phyloP scores from a whole-genome alignment of 148 eudicot species.

The Rhododendron vialii region DNA sequence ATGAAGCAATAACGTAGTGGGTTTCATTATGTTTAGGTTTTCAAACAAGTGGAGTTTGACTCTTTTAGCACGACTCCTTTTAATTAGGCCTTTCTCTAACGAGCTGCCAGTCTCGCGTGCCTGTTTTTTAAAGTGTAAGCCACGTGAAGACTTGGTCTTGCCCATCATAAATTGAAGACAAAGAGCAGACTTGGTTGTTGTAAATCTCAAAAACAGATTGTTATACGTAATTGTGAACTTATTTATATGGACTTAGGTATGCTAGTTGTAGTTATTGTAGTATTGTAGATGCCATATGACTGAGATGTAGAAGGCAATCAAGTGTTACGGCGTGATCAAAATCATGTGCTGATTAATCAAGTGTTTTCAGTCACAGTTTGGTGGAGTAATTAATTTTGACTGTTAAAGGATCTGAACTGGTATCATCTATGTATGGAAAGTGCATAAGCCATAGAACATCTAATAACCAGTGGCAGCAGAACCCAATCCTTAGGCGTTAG shows the following conservation, averaged over 20 bases:
- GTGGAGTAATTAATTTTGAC: neutral
- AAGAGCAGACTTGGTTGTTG: neutral
- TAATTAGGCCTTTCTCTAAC: neutral
- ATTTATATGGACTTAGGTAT: too few relatives aligned
- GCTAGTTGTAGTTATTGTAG: neutral
- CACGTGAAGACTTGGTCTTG: neutral
- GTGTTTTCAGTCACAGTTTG: neutral
- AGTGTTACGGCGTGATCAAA: neutral
- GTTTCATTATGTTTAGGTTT: neutral
- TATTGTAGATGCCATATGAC: neutral
- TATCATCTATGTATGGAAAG: neutral
- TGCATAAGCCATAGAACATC: neutral
- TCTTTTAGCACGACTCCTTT: neutral
- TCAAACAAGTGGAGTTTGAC: neutral
- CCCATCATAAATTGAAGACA: neutral
- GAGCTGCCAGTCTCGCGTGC: neutral
- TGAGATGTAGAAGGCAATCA: neutral
- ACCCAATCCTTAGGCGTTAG: neutral
- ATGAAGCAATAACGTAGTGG: neutral
- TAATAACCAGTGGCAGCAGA: neutral
- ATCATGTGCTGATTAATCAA: neutral
- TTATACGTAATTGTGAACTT: too few relatives aligned
- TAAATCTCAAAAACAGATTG: neutral
- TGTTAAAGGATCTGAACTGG: neutral
- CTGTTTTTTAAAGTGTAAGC: neutral